phyloP scores from a whole-genome alignment of 1,284 basidiomycete species.

The Heterobasidion annosum region DNA sequence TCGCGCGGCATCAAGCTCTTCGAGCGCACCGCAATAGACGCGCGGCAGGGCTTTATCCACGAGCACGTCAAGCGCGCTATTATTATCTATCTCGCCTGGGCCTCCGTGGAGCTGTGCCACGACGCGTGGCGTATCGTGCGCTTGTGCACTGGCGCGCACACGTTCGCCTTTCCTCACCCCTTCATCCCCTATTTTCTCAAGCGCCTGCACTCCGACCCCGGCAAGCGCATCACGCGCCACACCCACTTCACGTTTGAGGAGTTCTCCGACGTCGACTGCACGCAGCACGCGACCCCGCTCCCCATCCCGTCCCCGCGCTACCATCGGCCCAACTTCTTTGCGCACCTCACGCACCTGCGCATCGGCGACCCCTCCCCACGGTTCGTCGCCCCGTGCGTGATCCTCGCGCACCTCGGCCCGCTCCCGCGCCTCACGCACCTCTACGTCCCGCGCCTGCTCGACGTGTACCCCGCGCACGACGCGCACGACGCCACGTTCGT shows the following conservation, averaged over 20 bases:
- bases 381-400: slow-evolving; percentile 26
- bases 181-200: slow-evolving; percentile 3
- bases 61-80: slow-evolving; percentile 23
- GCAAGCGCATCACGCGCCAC: too few relatives aligned
- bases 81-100: slow-evolving; percentile 17
- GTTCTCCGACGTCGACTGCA: background rate
- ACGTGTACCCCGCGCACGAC: slow-evolving; percentile 21
- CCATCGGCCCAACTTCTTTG: background rate
- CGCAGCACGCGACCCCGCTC: background rate
- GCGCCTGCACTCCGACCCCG: slow-evolving; percentile 7
- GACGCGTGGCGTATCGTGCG: background rate
- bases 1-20: slow-evolving; percentile 20
- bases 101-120: background rate
- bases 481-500: slow-evolving; percentile 32
- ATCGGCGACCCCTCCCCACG: slow-evolving; percentile 27
- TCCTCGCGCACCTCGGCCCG: slow-evolving; percentile 23
- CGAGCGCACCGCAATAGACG: slow-evolving; percentile 21
- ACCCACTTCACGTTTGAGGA: slow-evolving; percentile 3
- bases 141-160: slow-evolving; percentile 2
- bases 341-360: slow-evolving; percentile 24
- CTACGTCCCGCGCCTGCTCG: slow-evolving; percentile 28
- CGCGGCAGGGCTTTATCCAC: slow-evolving; percentile 19
- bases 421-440: slow-evolving; percentile 29
- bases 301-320: background rate
- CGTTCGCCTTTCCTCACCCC: slow-evolving; percentile 7